phyloP scores from a whole-genome alignment of 2,329 filamentous ascomycete species.

The Phialophora expanda region DNA sequence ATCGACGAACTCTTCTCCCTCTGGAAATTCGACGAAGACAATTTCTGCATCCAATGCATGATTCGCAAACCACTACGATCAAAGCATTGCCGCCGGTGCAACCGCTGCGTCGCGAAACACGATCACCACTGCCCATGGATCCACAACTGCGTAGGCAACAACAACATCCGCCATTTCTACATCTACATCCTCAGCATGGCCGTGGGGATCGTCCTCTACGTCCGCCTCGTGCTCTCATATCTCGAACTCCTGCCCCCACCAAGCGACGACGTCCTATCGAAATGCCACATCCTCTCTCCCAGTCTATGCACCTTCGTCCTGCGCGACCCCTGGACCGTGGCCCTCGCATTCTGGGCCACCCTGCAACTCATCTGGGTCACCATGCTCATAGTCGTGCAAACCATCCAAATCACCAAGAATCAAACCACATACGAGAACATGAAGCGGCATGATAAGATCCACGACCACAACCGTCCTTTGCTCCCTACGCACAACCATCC shows the following conservation, averaged over 20 bases:
- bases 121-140: slow-evolving; percentile 99
- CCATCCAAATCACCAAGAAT: slow-evolving; percentile 87
- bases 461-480: slow-evolving; percentile 45
- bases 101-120: slow-evolving; percentile 91
- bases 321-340: slow-evolving; percentile 80
- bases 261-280: slow-evolving; percentile 40
- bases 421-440: slow-evolving; percentile 98
- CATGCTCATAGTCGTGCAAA: slow-evolving; percentile 95
- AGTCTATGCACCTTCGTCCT: slow-evolving; percentile 76
- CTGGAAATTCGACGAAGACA: slow-evolving; percentile 91
- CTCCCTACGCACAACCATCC: slow-evolving; percentile 53
- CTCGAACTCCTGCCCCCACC: slow-evolving; percentile 11
- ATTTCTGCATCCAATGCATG: slow-evolving; percentile 96
- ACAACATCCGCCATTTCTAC: slow-evolving; percentile 96
- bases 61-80: slow-evolving; percentile 88
- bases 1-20: slow-evolving; percentile 83
- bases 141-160: slow-evolving; percentile 91
- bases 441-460: slow-evolving; percentile 61
- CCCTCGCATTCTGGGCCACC: slow-evolving; percentile 77
- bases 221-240: slow-evolving; percentile 72
- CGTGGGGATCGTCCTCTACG: slow-evolving; percentile 72
- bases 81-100: slow-evolving; percentile 92
- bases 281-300: slow-evolving; percentile 78
- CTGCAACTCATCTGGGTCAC: slow-evolving; percentile 92
- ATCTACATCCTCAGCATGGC: slow-evolving; percentile 83